Evolutionary conservation across 306 rosid genomes (phyloP).

Genomic region (Mimosa bimucronata): DNA sequence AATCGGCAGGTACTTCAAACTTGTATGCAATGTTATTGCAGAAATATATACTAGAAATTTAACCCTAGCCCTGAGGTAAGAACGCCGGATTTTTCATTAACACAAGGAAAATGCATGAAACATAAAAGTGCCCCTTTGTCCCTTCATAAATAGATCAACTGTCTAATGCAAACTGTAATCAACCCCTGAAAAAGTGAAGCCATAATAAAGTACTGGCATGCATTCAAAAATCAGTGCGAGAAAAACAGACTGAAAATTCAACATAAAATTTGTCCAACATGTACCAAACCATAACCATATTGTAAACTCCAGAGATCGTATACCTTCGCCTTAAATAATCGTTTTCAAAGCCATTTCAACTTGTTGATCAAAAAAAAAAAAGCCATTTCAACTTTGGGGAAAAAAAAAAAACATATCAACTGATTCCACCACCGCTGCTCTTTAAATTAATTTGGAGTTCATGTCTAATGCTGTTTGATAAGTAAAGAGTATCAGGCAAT

Average conservation of each 20-base stretch:
- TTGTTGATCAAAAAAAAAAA: no score
- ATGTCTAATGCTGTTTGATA: neutral
- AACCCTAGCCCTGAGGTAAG: neutral
- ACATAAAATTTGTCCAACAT: neutral
- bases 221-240: neutral
- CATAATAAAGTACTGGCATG: neutral
- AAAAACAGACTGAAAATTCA: slow-evolving; percentile 9
- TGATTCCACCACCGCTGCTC: neutral
- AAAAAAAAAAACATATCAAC: no score
- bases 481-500: neutral
- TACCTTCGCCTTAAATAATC: neutral
- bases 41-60: slow-evolving; percentile 9
- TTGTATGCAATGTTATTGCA: slow-evolving; percentile 17
- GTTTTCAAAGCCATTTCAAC: slow-evolving; percentile 11
- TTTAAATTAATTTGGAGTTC: slow-evolving; percentile 7
- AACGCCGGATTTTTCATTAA: neutral
- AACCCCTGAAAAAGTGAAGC: slow-evolving; percentile 16
- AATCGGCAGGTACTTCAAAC: slow-evolving; percentile 19
- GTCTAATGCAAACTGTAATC: slow-evolving; percentile 4
- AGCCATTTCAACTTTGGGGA: no score
- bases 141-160: slow-evolving; percentile 7
- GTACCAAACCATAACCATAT: slow-evolving; percentile 5
- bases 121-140: neutral
- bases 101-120: neutral
- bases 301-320: slow-evolving; percentile 1